Conservation (phyloP, 208 protist species). For the Willaertia magna region DNA sequence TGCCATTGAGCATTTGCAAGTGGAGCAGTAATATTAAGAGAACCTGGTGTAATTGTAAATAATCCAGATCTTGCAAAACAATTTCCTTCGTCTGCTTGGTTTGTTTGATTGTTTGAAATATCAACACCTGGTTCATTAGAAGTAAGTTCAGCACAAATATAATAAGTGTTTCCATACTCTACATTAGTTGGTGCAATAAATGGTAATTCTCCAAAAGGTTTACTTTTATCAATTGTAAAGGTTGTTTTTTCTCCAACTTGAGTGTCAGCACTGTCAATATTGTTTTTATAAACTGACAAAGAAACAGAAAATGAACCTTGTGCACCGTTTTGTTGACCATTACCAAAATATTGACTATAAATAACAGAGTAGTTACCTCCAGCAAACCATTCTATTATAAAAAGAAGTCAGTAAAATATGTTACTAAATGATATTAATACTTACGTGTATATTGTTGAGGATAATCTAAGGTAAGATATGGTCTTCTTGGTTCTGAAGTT, state of each 20-base stretch:
- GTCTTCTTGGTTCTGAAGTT: background rate
- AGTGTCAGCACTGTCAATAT: background rate
- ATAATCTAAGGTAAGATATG: background rate
- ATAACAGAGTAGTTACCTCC: background rate
- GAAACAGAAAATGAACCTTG: background rate
- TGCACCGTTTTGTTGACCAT: background rate
- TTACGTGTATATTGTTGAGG: background rate
- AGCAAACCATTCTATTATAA: background rate
- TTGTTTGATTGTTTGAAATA: background rate
- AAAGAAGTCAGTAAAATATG: no score
- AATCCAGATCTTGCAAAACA: background rate
- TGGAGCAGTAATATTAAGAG: background rate
- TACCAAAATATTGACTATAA: background rate
- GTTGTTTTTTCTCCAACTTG: background rate
- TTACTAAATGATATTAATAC: no score
- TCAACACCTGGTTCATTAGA: background rate
- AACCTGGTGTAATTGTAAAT: background rate
- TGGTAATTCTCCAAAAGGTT: background rate
- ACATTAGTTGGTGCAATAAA: background rate
- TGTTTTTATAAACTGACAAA: background rate
- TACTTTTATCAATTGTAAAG: background rate
- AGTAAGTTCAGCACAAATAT: background rate
- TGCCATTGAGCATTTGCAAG: background rate
- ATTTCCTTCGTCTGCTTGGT: background rate
- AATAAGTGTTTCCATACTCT: background rate